These are phyloP conservation scores for Mycena galopus DNA, from an alignment of 768 basidiomycete species.

Conservation along the genomic window DNA sequence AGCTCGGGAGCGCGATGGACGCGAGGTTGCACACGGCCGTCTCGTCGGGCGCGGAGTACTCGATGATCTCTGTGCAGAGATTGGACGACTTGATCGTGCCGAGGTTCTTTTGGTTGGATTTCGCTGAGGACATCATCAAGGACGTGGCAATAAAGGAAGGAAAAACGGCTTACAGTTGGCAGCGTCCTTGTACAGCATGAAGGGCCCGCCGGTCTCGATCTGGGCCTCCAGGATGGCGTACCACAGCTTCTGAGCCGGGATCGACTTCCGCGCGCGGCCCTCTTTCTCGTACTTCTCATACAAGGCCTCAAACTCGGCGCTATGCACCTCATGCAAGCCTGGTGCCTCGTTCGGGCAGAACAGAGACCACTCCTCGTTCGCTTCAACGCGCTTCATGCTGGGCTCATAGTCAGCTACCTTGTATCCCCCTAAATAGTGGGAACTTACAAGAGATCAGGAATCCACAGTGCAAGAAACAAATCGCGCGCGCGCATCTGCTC, in stretches of 20 bases:
- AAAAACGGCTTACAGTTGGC: slow-evolving; percentile 77
- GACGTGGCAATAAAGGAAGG: background rate
- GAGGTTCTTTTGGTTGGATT: slow-evolving; percentile 98
- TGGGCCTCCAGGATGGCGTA: slow-evolving; percentile 97
- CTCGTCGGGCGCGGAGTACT: slow-evolving; percentile 97
- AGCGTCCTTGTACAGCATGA: slow-evolving; percentile 99
- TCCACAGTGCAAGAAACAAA: slow-evolving; percentile 98
- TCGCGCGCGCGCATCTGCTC: slow-evolving; percentile 97
- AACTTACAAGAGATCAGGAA: slow-evolving; percentile 93
- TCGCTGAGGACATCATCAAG: slow-evolving; percentile 62
- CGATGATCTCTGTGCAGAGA: slow-evolving; percentile 98
- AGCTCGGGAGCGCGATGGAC: slow-evolving; percentile 94
- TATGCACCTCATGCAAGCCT: slow-evolving; percentile 87
- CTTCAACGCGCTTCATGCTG: slow-evolving; percentile 97
- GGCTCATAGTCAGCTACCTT: background rate
- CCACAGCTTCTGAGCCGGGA: slow-evolving; percentile 98
- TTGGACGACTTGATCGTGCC: slow-evolving; percentile 99
- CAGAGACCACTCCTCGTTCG: slow-evolving; percentile 90
- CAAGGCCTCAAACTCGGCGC: slow-evolving; percentile 89
- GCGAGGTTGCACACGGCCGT: slow-evolving; percentile 99
- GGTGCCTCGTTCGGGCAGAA: slow-evolving; percentile 99
- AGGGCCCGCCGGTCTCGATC: slow-evolving; percentile 98
- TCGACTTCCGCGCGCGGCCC: slow-evolving; percentile 84
- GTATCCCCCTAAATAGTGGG: background rate
- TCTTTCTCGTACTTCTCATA: slow-evolving; percentile 92